These are phyloP conservation scores for Austroboletus olivaceoglutinosus DNA, from an alignment of 1,284 basidiomycete species.

Conservation along the genomic window DNA sequence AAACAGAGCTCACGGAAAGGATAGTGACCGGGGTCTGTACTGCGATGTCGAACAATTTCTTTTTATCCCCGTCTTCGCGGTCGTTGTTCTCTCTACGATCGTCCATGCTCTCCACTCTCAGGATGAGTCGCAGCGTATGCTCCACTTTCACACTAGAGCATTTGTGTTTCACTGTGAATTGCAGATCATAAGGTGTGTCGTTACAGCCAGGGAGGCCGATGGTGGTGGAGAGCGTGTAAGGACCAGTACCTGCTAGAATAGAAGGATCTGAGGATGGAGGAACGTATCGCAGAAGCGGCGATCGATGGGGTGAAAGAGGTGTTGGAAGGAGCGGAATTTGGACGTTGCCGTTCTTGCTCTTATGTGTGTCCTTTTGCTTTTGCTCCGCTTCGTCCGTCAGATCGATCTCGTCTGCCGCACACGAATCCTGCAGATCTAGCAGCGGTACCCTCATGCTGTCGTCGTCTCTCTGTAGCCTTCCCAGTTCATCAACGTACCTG, in stretches of 20 bases:
- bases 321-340: constrained; percentile 64
- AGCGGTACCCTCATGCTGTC: constrained; percentile 11
- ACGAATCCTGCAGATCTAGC: constrained; percentile 21
- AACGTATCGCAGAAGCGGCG: constrained; percentile 22
- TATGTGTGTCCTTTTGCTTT: constrained; percentile 16
- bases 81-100: constrained; percentile 44
- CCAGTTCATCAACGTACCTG: constrained; percentile 7
- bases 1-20: constrained; percentile 55
- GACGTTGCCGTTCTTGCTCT: constrained; percentile 31
- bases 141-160: constrained; percentile 75
- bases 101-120: constrained; percentile 70
- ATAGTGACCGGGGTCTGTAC: constrained; percentile 82
- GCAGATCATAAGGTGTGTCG: constrained; percentile 39
- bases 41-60: constrained; percentile 88
- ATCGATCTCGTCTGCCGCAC: constrained; percentile 40
- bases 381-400: constrained; percentile 73
- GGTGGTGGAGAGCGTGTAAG: constrained; percentile 60
- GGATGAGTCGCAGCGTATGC: constrained; percentile 80
- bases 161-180: constrained; percentile 82
- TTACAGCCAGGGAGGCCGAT: constrained; percentile 58
- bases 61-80: constrained; percentile 52
- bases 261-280: constrained; percentile 39
- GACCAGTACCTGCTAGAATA: constrained; percentile 64
- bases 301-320: constrained; percentile 29
- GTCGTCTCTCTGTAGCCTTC: neutral